Evolutionary conservation across 352 stramenopile genomes (phyloP), one percentile per base, ranked within the genome.

Genomic region (Blastocystis sp.): DNA sequence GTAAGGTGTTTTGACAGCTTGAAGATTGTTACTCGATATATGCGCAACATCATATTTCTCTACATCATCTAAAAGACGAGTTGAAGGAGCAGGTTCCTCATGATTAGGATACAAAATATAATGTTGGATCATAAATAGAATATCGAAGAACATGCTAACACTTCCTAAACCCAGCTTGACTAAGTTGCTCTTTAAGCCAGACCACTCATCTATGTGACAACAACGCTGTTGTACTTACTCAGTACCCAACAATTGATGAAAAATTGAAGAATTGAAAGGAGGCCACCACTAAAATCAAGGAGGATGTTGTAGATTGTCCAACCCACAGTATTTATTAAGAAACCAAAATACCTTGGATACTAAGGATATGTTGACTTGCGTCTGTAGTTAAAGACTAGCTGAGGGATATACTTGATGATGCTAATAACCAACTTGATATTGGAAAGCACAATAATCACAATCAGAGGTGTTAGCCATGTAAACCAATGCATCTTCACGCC

Each of bases 381-480:
- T 19, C 29, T 27, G 21, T 56, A 88, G 54, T 88, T 88, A 19
- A 88, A 66, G 39, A 75, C 49, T 19, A 71, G 29, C 52, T 88
- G 83, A 11, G 83, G 83, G 35, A 88, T 81, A 61, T 88, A 88
- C 52, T 88, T 88, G 77, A 88, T 87, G 51, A 88, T 74, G 39
- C 56, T 88, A 29, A 88, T 78, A 3, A 83, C 59, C 21, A 88
- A 51, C 54, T 88, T 88, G 51, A 87, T 81, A 46, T 87, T 88
- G 63, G 59, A 49, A 7, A 88, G 42, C 19, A 69, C 37, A 27
- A 63, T 81, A 14, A 88, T 49, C 11, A 88, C 35, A 19, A 69
- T 74, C 2, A 88, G 58, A 4, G 57, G 71, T 66, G 32, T 69
- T 52, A 83, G 42, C 52, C 52, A 83, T 24, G n/a, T 51, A 35